Evolutionary conservation across 768 basidiomycete genomes (phyloP), one percentile per base, ranked within the genome.

Genomic region (Suillus plorans): DNA sequence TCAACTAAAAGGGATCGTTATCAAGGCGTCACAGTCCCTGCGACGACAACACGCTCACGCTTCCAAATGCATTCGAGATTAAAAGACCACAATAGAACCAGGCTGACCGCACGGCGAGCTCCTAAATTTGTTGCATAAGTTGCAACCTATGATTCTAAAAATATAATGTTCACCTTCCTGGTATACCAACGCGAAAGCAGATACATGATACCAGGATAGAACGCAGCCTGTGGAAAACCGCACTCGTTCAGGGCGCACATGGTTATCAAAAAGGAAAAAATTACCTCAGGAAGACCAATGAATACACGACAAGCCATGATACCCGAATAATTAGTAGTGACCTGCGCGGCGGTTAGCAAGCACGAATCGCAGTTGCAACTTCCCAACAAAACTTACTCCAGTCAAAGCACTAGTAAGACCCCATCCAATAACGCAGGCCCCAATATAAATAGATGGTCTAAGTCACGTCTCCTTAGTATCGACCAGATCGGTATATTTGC

Each of bases 11-110:
- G 28, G 22, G 31, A 34, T 13, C 10, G 31, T 37, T 53, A 55
- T 39, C 39, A 1, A 37, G 22, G 31, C 18, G 36, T 8, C 28
- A 34, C 36, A 18, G 37, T 28, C 9, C n/a, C 31, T n/a, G 41
- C 20, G 56, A 47, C 25, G 25, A 36, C 36, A 58, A 16, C 5
- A n/a, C 16, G 70, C 85, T 70, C 63, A 89, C 88, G 53, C 83
- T 79, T 53, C 89, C 88, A 68, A 90, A 89, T 6, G 89, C 88
- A 70, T 88, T 88, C 5, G 87, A 87, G 49, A 89, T 81, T 10
- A 89, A 77, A 9, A 87, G 69, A 2, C 89, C 88, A 18, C 80
- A 80, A 68, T 84, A 89, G 2, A 91, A 76, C 39, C 89, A 77
- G 1, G 87, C 86, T 3, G 84, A 83, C 42, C 89, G 84, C 63